Base-by-base conservation (phyloP, 306 rosid genomes). In the Quercus ilex region DNA sequence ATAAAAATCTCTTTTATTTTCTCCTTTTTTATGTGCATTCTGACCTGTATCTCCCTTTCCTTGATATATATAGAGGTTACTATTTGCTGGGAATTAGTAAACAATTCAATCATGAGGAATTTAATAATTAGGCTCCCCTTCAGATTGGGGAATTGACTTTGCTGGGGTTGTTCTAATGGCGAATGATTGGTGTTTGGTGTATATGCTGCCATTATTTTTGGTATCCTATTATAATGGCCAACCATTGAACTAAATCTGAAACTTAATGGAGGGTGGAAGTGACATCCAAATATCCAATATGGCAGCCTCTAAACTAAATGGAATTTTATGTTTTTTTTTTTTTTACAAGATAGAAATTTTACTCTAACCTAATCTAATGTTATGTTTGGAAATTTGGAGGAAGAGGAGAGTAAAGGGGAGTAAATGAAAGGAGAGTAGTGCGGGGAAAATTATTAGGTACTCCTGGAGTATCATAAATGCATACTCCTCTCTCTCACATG, bases 121-220 rank as follows among this genome's bases (percentile, higher is more conserved):
- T 82, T 73, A 75, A 82, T 78, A 81, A 71, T 60, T 71, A 46
- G 77, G 72, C 56, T 73, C 70, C 35, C 56, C 43, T 51, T 71
- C 5, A 6, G 25, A 33, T 1, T 3, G 23, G 21, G 25, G 15
- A 67, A 51, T 71, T 52, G 59, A 62, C 33, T 33, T 8, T 69
- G 71, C 78, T 14, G 41, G 23, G 69, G 56, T 78, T 80, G 28
- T 78, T 84, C 88, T 76, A 69, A 79, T 73, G 55, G 81, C 52
- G 71, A 69, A 81, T 84, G 65, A 87, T 82, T 79, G 77, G 76
- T 19, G 60, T 65, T 59, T 76, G 77, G 74, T 76, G 83, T 57
- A 49, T 81, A 64, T 81, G 76, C 80, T 78, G 74, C 79, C 77
- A 71, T 78, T 76, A 72, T 76, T 60, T 65, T 41, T 9, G 41